Percentiles rank a stretch among this genome's conserved stretches.
Evolutionary conservation across 192 early-diverging fungal species (phyloP).

Genomic region (Polychytrium aggregatum): DNA sequence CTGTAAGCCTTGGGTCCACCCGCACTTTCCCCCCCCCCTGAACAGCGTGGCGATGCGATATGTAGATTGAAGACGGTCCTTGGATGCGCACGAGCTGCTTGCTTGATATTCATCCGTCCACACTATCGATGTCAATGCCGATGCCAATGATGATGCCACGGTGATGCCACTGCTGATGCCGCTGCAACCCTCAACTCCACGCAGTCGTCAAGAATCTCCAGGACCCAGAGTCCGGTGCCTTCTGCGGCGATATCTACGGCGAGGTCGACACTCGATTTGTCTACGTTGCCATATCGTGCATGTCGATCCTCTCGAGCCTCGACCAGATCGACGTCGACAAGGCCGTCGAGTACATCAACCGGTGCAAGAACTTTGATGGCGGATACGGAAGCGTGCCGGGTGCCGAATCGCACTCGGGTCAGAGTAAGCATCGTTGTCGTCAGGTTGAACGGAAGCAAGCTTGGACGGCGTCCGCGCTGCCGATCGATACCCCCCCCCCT

Average conservation of each 20-base stretch:
- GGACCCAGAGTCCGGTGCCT: constrained; percentile 57
- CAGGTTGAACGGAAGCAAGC: too few relatives aligned
- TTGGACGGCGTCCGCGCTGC: too few relatives aligned
- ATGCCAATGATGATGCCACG: too few relatives aligned
- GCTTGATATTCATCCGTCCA: too few relatives aligned
- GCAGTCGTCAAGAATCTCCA: constrained; percentile 57
- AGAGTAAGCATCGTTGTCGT: constrained; percentile 50
- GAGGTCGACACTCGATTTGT: constrained; percentile 91
- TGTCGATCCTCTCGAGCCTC: constrained; percentile 64
- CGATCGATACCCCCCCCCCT: too few relatives aligned
- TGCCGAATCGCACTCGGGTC: constrained; percentile 84
- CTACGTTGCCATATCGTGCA: constrained; percentile 68
- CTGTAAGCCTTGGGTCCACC: constrained; percentile 51
- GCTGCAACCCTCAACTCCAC: too few relatives aligned
- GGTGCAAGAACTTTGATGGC: constrained; percentile 92
- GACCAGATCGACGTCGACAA: constrained; percentile 51
- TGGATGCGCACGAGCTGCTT: too few relatives aligned
- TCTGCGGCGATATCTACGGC: constrained; percentile 84
- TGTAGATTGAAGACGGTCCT: too few relatives aligned
- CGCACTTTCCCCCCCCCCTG: too few relatives aligned
- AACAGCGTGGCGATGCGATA: background rate
- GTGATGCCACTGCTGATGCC: too few relatives aligned
- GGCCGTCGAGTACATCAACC: constrained; percentile 58
- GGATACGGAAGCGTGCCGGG: constrained; percentile 85
- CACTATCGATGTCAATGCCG: too few relatives aligned